These are phyloP conservation scores for Quercus suber DNA, from an alignment of 306 rosid genomes.

Conservation along the genomic window DNA sequence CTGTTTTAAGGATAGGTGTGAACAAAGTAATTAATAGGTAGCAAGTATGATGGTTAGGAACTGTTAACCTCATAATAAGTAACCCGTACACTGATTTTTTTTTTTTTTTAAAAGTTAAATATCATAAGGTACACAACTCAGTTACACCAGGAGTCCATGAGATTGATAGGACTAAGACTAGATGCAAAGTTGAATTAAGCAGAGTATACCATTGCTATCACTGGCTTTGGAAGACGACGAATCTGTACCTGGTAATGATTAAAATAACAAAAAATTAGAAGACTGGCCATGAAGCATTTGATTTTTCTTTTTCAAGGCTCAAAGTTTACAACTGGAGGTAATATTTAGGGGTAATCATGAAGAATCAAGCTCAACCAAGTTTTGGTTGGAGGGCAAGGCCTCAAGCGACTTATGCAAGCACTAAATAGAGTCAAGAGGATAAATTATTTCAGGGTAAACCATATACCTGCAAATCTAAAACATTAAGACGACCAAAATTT, in stretches of 20 bases:
- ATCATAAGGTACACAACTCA: background rate
- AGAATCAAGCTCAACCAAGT: background rate
- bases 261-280: background rate
- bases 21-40: background rate
- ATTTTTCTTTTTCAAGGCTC: background rate
- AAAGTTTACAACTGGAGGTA: background rate
- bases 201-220: conserved; percentile 81
- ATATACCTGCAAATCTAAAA: conserved; percentile 85
- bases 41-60: background rate
- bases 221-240: conserved; percentile 95
- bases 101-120: too few species aligned
- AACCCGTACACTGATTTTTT: background rate
- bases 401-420: background rate
- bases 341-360: background rate
- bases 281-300: background rate
- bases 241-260: conserved; percentile 60
- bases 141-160: background rate
- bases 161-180: background rate
- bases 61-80: background rate
- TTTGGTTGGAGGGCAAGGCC: background rate
- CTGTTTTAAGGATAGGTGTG: conserved; percentile 32
- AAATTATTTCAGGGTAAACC: background rate
- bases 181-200: conserved; percentile 3
- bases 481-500: conserved; percentile 70
- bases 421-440: background rate